Percentiles rank a stretch among this genome's conserved stretches.
These are phyloP conservation scores for Neurospora intermedia DNA, from an alignment of 495 filamentous ascomycete species.

Conservation along the genomic window DNA sequence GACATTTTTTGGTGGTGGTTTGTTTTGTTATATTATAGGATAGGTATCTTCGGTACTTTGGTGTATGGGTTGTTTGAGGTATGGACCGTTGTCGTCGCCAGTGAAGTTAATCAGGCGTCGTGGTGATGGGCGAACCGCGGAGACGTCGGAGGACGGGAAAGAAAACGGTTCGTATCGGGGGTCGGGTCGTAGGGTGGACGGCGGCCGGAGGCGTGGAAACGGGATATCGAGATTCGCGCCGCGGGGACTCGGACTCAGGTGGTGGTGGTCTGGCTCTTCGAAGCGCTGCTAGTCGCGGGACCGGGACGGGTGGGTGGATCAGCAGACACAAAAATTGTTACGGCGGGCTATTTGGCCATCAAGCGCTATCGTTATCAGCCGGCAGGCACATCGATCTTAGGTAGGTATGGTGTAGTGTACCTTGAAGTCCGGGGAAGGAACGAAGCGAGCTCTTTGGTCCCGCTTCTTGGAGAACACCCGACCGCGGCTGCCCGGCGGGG, in stretches of 20 bases:
- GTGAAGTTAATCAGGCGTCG: background rate
- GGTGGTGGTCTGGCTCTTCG: background rate
- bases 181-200: background rate
- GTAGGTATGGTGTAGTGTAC: no score
- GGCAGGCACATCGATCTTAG: background rate
- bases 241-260: background rate
- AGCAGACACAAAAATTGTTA: background rate
- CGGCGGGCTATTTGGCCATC: background rate
- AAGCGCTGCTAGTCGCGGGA: background rate
- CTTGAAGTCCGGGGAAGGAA: background rate
- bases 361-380: slow-evolving; percentile 1
- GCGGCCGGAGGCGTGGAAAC: background rate
- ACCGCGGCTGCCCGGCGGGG: background rate
- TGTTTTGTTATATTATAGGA: background rate
- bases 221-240: background rate
- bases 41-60: background rate
- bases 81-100: background rate
- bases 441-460: no score
- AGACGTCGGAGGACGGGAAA: background rate
- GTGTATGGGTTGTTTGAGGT: background rate
- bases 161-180: background rate
- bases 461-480: background rate
- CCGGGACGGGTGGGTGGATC: background rate
- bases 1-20: slow-evolving; percentile 8
- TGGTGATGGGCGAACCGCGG: background rate